Evolutionary conservation across 805 yeast genomes (phyloP), one percentile per base, ranked within the genome.

Genomic region (Ogataea trehaloabstinens): DNA sequence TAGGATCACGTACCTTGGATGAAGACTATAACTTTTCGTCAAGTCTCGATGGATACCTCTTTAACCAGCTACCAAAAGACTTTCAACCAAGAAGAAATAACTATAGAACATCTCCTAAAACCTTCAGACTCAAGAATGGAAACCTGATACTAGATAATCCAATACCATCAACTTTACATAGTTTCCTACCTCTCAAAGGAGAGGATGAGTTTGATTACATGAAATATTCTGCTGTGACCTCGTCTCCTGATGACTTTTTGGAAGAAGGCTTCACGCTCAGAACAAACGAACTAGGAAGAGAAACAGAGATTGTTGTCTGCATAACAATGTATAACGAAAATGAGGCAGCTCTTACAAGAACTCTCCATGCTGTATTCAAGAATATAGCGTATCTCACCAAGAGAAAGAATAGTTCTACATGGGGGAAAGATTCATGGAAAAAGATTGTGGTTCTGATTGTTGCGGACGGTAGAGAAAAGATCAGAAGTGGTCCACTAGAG

Each of bases 351-450:
- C 79, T 93, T 60, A 87, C 97, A 1, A 78, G 98, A 65, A 95
- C 99, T 0, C 71, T 93, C 75, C 95, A 95, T 61, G 86, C 95
- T 0, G 91, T 93, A 12, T 87, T 91, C 86, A 85, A 80, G 53
- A 93, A 95, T 62, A 78, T 93, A 42, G 86, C 96, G 2, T 93
- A 89, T 55, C 69, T 93, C 37, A 79, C 95, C 58, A 77, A 83
- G 12, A 78, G 99, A 61, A 73, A 75, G 38, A 84, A 80, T 59
- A 85, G 95, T 28, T 71, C 84, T 35, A 83, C 85, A 13, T 93
- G 99, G 99, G 98, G 99, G 4, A 80, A 82, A 49, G 95, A 90
- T 43, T 85, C 95, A 19, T 93, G 99, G 99, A 89, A 93, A 58
- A 93, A 91, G 63, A 82, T 93, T 16, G 96, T 91, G 38, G 96